Base-by-base conservation (phyloP, 352 stramenopile species). In the Thraustotheca clavata region DNA sequence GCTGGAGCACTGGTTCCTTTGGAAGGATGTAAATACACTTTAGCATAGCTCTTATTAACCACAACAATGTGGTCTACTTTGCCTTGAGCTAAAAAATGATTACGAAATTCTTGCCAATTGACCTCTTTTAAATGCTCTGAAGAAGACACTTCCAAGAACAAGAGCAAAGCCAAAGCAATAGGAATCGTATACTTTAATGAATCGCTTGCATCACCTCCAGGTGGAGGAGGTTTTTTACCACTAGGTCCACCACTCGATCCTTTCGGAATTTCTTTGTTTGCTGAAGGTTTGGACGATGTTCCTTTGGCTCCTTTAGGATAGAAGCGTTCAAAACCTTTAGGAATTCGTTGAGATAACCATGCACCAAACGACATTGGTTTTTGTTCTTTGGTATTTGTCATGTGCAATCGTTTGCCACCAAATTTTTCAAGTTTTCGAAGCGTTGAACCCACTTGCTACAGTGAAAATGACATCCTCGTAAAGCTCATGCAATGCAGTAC, bases 81-180 rank as follows among this genome's bases (percentile, higher is more conserved):
- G 20, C 88, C 88, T 5, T 77, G 76, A 61, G 93, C 81, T 36
- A 96, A 68, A 50, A 96, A 85, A 32, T 77, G 76, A 60, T 87
- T 95, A 39, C 86, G 83, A 73, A 96, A 95, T 59, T 96, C 87
- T 66, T 96, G 88, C 73, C 93, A 96, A 54, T 81, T 96, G 68
- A 96, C 91, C 70, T 96, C 88, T 67, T 93, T 83, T 76, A 91
- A 89, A 59, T 94, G 90, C 69, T 92, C 82, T 24, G 83, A 70
- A 8, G 71, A 80, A 16, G 75, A 76, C 43, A 92, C 61, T 31
- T 94, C 85, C 36, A 83, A 84, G 34, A 94, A 73, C 40, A 94
- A 75, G 49, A 92, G 60, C 18, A 80, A 80, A 7, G 79, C 84
- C 29, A 94, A 70, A 0, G 82, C 84, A 24, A 91, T 62, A 12